These are phyloP conservation scores for Colletotrichum lini DNA, from an alignment of 2,329 filamentous ascomycete genomes.

Conservation along the genomic window DNA sequence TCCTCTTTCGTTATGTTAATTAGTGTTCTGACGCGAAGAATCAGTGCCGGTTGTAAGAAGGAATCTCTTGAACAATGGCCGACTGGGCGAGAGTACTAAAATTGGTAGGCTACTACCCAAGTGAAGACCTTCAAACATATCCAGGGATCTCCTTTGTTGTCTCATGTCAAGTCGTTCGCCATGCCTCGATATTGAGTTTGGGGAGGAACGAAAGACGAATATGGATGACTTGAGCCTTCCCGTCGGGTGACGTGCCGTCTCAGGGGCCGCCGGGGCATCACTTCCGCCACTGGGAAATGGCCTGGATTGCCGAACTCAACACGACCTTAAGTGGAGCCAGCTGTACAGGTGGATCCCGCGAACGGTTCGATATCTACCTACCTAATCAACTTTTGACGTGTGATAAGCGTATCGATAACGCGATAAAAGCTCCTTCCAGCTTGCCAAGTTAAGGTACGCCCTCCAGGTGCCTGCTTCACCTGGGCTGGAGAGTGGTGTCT, in stretches of 20 bases:
- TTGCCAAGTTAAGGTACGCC: background rate
- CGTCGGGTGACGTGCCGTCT: conserved; percentile 26
- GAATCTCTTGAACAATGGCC: background rate
- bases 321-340: background rate
- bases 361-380: background rate
- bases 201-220: background rate
- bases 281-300: conserved; percentile 1
- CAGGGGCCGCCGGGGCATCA: conserved; percentile 16
- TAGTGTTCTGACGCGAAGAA: background rate
- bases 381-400: too few relatives aligned
- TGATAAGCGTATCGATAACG: conserved; percentile 21
- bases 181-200: conserved; percentile 28
- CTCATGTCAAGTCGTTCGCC: background rate
- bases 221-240: conserved; percentile 29
- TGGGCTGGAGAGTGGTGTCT: background rate
- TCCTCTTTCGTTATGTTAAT: background rate
- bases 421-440: background rate
- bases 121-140: background rate
- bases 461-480: conserved; percentile 12
- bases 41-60: background rate
- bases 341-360: background rate
- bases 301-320: conserved; percentile 3
- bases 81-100: too few relatives aligned
- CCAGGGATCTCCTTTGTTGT: background rate
- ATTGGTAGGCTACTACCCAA: background rate